Percentiles rank a stretch among this genome's conserved stretches.
Conservation (phyloP, 495 filamentous ascomycete species). For the Penicillium odoratum region DNA sequence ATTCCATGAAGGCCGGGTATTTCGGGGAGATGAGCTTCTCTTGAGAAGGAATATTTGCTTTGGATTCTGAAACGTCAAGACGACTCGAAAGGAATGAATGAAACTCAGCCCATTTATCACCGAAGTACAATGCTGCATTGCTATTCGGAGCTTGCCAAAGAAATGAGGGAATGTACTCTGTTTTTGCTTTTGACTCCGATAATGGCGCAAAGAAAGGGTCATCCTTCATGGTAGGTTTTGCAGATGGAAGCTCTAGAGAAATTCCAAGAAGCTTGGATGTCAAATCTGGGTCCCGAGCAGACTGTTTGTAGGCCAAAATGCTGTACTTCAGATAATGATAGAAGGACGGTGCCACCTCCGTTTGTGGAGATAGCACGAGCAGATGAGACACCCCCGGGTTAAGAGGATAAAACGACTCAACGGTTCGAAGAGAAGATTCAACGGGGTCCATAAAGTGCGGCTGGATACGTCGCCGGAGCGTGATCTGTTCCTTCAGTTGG, state of each 20-base stretch:
- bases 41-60: conserved; percentile 16
- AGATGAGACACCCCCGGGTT: conserved; percentile 64
- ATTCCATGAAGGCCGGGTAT: conserved; percentile 77
- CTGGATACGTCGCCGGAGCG: conserved; percentile 69
- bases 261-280: conserved; percentile 65
- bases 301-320: conserved; percentile 73
- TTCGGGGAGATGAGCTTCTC: conserved; percentile 52
- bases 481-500: conserved; percentile 46
- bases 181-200: conserved; percentile 14
- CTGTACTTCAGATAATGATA: conserved; percentile 80
- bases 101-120: conserved; percentile 79
- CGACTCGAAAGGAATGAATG: conserved; percentile 68
- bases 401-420: conserved; percentile 81
- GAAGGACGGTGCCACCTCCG: conserved; percentile 70
- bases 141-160: conserved; percentile 81
- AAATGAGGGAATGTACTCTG: conserved; percentile 54
- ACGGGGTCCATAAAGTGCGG: conserved; percentile 53
- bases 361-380: conserved; percentile 73
- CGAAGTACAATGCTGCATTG: conserved; percentile 77
- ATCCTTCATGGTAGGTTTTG: conserved; percentile 55
- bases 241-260: conserved; percentile 68
- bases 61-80: conserved; percentile 50
- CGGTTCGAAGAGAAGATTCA: conserved; percentile 65
- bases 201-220: conserved; percentile 53
- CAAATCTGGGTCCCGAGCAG: conserved; percentile 35